These are phyloP conservation scores for Stentor roeselii DNA, from an alignment of 73 alveolate species.

Conservation along the genomic window DNA sequence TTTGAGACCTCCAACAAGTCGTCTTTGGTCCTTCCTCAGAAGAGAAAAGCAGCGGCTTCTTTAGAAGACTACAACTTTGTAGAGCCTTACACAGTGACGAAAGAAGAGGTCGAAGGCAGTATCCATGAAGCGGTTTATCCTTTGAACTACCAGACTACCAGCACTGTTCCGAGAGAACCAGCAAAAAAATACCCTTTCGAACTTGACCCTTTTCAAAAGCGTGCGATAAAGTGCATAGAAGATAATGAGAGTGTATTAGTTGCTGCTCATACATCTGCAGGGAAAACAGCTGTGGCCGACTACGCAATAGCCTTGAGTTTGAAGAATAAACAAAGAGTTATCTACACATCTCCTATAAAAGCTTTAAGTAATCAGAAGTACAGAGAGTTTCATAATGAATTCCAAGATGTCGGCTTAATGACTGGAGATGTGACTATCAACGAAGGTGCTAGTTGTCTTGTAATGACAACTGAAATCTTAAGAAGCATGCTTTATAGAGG, in stretches of 20 bases:
- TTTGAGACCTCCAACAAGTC: background rate
- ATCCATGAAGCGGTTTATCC: conserved; percentile 31
- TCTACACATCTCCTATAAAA: conserved; percentile 99
- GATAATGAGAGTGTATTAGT: conserved; percentile 96
- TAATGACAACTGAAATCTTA: conserved; percentile 99
- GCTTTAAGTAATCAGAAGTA: conserved; percentile 99
- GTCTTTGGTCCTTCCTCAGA: background rate
- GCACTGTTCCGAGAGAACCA: conserved; percentile 33
- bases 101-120: conserved; percentile 33
- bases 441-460: conserved; percentile 95
- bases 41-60: background rate
- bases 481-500: conserved; percentile 99
- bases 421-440: conserved; percentile 99
- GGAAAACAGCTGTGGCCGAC: conserved; percentile 99
- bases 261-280: conserved; percentile 99
- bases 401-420: conserved; percentile 99
- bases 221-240: conserved; percentile 93
- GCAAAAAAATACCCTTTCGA: conserved; percentile 86
- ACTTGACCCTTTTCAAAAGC: conserved; percentile 93
- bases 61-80: background rate
- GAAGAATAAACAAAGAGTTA: conserved; percentile 93
- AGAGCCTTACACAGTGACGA: conserved; percentile 34
- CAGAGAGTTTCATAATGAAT: conserved; percentile 97
- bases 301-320: conserved; percentile 98
- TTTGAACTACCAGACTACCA: background rate